Evolutionary conservation across 257 asterid genomes (phyloP), one percentile per base, ranked within the genome.

Genomic region (Galeopsis tetrahit): DNA sequence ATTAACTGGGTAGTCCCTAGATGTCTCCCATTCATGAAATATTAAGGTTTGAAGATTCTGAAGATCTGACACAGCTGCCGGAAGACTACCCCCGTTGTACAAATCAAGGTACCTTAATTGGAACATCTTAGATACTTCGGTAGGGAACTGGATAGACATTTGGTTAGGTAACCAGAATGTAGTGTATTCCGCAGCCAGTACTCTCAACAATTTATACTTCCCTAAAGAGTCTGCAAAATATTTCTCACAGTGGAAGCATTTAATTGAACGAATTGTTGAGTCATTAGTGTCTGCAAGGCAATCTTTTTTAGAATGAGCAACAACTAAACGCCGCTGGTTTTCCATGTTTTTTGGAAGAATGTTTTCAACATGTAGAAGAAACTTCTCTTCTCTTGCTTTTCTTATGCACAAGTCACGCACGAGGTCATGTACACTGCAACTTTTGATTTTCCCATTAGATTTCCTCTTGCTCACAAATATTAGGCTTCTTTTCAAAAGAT

Each of bases 401-500:
- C 38, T 68, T 33, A 73, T 48, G 57, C 78, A 73, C 40, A 73
- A 62, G 17, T 73, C 75, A 14, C 73, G 42, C 17, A 73, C 31
- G 0, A 73, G 44, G 53, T 73, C 79, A 68, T 78, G 76, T 7
- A 73, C 32, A 2, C 14, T 73, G 56, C 82, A 78, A 1, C 57
- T 40, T 38, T 73, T 68, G 15, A 73, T 68, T 55, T 53, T 67
- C 0, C 82, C 75, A 33, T 32, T 53, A n/a, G 15, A 39, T 34
- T 59, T 73, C 51, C 63, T 55, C 60, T 42, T 52, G 31, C 59
- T 13, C 10, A 77, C 74, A 28, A 77, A 21, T 15, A 77, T 35
- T 64, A 77, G 73, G 49, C 55, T 77, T 65, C 74, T 69, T 36
- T 69, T 56, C 2, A 69, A 66, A 69, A 69, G 74, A 52, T 72